Evolutionary conservation across 1,284 basidiomycete species (phyloP).

Genomic region (Ustilago tritici): DNA sequence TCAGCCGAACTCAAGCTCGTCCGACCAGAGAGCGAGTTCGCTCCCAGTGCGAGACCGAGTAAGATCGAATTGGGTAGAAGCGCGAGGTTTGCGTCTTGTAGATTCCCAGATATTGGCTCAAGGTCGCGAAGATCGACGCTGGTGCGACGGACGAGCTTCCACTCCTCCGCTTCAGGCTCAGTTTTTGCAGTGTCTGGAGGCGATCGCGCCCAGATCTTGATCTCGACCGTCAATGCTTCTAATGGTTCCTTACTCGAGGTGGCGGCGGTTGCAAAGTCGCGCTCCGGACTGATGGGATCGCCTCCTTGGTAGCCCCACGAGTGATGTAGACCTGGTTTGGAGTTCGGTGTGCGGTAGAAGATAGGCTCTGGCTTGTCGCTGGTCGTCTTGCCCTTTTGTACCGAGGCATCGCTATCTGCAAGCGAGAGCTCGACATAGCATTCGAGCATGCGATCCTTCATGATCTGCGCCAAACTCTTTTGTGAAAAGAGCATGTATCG

Average conservation of each 20-base stretch:
- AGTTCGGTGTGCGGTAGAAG: slow-evolving; percentile 34
- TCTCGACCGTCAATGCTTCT: slow-evolving; percentile 14
- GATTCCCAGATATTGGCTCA: slow-evolving; percentile 25
- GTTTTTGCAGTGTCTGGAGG: neutral
- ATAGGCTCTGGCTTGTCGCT: neutral
- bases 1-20: slow-evolving; percentile 11
- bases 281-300: slow-evolving; percentile 32
- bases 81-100: slow-evolving; percentile 18
- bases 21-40: slow-evolving; percentile 41
- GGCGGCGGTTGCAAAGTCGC: slow-evolving; percentile 23
- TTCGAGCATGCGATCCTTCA: slow-evolving; percentile 48
- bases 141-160: slow-evolving; percentile 38
- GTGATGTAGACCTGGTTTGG: slow-evolving; percentile 44
- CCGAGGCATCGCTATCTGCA: neutral
- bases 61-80: slow-evolving; percentile 40
- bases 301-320: slow-evolving; percentile 46
- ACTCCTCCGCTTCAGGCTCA: slow-evolving; percentile 1
- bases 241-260: neutral
- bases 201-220: slow-evolving; percentile 30
- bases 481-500: slow-evolving; percentile 36
- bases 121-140: slow-evolving; percentile 41
- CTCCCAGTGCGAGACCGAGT: slow-evolving; percentile 37
- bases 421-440: slow-evolving; percentile 45
- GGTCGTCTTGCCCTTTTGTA: neutral
- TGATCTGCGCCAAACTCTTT: slow-evolving; percentile 41